Evolutionary conservation across 108 stramenopile genomes (phyloP).

Genomic region (Halocafeteria seosinensis): DNA sequence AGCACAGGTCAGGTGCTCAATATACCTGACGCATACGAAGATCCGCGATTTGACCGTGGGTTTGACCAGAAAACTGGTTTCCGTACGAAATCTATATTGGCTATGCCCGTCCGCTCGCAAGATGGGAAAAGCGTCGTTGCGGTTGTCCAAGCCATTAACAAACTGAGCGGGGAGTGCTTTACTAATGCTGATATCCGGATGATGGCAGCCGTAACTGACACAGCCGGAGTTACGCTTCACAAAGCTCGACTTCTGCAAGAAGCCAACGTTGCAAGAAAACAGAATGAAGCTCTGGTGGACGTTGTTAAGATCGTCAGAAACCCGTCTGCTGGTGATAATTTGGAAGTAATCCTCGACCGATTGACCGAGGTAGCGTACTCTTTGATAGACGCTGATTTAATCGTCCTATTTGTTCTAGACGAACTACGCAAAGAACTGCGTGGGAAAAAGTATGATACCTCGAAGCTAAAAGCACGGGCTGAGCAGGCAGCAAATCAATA

Average conservation of each 20-base stretch:
- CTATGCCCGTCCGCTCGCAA: constrained; percentile 16
- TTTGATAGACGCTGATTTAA: background rate
- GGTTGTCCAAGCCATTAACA: background rate
- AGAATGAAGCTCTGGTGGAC: background rate
- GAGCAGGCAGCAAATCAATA: too few relatives aligned
- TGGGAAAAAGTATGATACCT: background rate
- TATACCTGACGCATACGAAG: constrained; percentile 22
- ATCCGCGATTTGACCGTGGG: constrained; percentile 14
- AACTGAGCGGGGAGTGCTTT: background rate
- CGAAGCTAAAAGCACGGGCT: too few relatives aligned
- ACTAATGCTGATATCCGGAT: background rate
- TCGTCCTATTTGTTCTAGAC: background rate
- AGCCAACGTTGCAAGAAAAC: background rate
- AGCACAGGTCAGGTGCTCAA: constrained; percentile 23
- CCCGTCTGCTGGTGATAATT: background rate
- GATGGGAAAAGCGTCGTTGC: background rate
- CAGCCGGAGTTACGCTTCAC: background rate
- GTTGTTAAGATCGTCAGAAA: background rate
- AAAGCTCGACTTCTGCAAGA: background rate
- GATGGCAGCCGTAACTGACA: background rate
- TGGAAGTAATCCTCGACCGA: background rate
- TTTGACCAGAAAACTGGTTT: constrained; percentile 31
- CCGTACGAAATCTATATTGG: constrained; percentile 32
- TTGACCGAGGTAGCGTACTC: background rate
- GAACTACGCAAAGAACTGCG: background rate